Evolutionary conservation across 176 grass and related monocot genomes (phyloP), one percentile per base, ranked within the genome.

Genomic region (Phoenix roebelenii): DNA sequence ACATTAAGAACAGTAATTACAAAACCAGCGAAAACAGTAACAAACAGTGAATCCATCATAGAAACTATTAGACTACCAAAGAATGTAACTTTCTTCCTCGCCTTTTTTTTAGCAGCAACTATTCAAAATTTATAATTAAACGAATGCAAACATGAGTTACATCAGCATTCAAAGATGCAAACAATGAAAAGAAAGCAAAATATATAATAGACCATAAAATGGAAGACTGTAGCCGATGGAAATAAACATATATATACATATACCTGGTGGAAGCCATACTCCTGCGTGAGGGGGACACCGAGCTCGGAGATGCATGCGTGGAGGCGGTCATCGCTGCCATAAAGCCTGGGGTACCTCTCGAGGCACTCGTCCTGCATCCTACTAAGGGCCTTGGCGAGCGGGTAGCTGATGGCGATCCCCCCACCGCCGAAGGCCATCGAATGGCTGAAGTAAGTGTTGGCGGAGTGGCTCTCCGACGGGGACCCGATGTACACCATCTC

Each of bases 291-390:
- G 22, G 93, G 93, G 25, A 92, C 82, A 15, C 93, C 93, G 49
- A 98, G 82, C 73, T 98, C 88, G 1, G 93, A 82, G 57, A 98
- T 92, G 71, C 93, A 98, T 24, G 93, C 93, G 67, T 98, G 93
- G 63, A 98, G 80, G n/a, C 87, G 84, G 54, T 98, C 93, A 60
- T 98, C 88, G 23, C 87, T 92, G 49, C 93, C 93, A 18, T 98
- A 98, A 29, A 98, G 72, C 72, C 50, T 85, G 35, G 93, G 93
- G 67, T 92, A 98, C 73, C 87, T 85, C 84, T 92, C 82, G 23
- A 98, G 77, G 79, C 93, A 98, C 7, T 80, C 84, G 62, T 92
- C 88, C 50, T 88, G 82, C 52, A 86, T 85, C 55, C 25, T 30
- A 5, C 74, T 73, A 19, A 98, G 88, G 18, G 87, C 88, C 7